Base-by-base conservation (phyloP, 2,329 filamentous ascomycete genomes). In the Amphichorda felina region DNA sequence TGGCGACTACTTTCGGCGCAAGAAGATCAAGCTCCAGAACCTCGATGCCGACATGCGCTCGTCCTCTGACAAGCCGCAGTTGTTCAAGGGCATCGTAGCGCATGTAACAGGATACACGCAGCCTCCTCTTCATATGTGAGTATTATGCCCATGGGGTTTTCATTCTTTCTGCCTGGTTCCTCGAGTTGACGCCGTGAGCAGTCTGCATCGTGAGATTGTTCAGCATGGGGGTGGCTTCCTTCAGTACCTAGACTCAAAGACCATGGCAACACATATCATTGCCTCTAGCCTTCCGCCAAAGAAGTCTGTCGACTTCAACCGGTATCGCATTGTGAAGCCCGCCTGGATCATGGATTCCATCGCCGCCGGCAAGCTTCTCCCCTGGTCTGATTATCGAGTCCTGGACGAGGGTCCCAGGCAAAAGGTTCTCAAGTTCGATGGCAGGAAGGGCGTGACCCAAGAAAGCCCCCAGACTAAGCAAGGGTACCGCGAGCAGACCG, bases 11-110 rank as follows among this genome's bases (percentile, higher is more conserved):
- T 93, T 95, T 54, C 73, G 88, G 34, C 79, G 88, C 38, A 98
- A 98, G 66, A 95, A 94, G 67, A 78, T 94, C 57, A 98, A 98
- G 54, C 70, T 98, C 4, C 91, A 96, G 57, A 98, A 98, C 50
- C 72, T 91, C 21, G 91, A 98, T 58, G 79, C 78, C 8, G 75
- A 94, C 36, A 66, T 94, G 30, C 79, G 89, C 39, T 71, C 81
- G 22, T 64, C 74, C 4, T 58, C 63, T 1, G 77, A 80, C 44
- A 85, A 82, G 43, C 85, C 87, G 8, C 76, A 75, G 41, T 86
- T 98, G 35, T 98, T 98, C 66, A 85, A 81, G 45, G 87, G 86
- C 1, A 71, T 96, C 8, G 87, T 94, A 10, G 86, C 81, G 8
- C 85, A 95, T 57, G 82, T 98, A 17, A 94, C 88, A 47, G 91